phyloP scores from a whole-genome alignment of 192 early-diverging fungal species.

The Neocallimastix lanati region DNA sequence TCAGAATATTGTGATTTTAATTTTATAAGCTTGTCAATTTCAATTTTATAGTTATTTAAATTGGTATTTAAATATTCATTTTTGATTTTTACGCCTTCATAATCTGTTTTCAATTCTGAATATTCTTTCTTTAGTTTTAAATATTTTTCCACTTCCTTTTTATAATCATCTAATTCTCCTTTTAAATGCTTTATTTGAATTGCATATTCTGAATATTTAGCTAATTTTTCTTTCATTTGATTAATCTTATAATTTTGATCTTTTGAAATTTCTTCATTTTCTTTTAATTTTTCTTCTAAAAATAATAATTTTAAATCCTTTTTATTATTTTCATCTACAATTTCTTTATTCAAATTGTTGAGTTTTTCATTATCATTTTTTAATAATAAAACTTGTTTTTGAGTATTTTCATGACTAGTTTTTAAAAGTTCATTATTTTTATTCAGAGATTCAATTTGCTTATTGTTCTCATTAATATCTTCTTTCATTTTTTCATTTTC shows the following conservation, averaged over 20 bases:
- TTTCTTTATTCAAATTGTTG: background rate
- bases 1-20: background rate
- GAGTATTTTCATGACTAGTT: background rate
- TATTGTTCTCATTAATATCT: background rate
- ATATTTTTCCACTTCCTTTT: background rate
- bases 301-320: background rate
- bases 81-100: background rate
- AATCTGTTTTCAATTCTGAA: background rate
- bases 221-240: background rate
- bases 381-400: background rate
- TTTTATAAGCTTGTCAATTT: background rate
- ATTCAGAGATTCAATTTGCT: background rate
- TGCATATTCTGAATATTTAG: background rate
- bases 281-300: background rate
- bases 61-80: background rate
- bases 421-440: background rate
- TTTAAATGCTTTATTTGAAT: background rate
- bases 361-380: background rate
- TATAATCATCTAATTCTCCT: background rate
- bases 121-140: background rate
- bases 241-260: background rate
- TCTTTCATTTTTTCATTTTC: background rate
- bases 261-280: background rate
- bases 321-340: background rate
- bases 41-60: background rate